Evolutionary conservation across 495 filamentous ascomycete genomes (phyloP).

Genomic region (Aspergillus funiculosus): DNA sequence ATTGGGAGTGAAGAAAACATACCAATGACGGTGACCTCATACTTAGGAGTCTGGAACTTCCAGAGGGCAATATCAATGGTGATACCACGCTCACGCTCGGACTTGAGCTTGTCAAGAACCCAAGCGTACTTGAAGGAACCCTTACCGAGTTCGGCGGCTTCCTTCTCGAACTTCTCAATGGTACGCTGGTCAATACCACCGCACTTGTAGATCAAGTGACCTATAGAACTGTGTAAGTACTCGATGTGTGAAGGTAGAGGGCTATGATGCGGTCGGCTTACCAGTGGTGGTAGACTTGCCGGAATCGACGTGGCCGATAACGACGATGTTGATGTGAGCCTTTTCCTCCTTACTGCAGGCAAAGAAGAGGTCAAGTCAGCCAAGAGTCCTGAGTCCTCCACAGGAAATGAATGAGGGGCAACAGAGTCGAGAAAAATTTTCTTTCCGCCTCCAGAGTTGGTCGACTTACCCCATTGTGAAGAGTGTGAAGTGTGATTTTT

Average conservation of each 20-base stretch:
- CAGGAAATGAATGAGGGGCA: too few species aligned
- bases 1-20: slow-evolving; percentile 29
- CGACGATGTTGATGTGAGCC: slow-evolving; percentile 93
- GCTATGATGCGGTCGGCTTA: slow-evolving; percentile 33
- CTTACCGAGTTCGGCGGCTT: slow-evolving; percentile 99
- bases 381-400: background rate
- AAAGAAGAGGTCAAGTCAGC: slow-evolving; percentile 1
- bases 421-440: slow-evolving; percentile 3
- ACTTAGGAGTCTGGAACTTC: slow-evolving; percentile 99
- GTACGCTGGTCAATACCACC: slow-evolving; percentile 99
- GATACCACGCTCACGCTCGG: slow-evolving; percentile 99
- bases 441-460: background rate
- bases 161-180: slow-evolving; percentile 99
- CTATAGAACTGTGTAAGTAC: slow-evolving; percentile 35
- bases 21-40: slow-evolving; percentile 99
- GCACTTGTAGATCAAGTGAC: slow-evolving; percentile 99
- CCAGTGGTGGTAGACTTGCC: slow-evolving; percentile 98
- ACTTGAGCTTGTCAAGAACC: slow-evolving; percentile 99
- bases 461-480: slow-evolving; percentile 49
- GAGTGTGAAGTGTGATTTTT: slow-evolving; percentile 38
- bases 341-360: slow-evolving; percentile 70
- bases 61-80: slow-evolving; percentile 99
- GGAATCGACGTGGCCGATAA: slow-evolving; percentile 99
- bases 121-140: slow-evolving; percentile 99
- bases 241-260: background rate